Evolutionary conservation across 2,329 filamentous ascomycete species (phyloP).

Genomic region (Fonsecaea pedrosoi): DNA sequence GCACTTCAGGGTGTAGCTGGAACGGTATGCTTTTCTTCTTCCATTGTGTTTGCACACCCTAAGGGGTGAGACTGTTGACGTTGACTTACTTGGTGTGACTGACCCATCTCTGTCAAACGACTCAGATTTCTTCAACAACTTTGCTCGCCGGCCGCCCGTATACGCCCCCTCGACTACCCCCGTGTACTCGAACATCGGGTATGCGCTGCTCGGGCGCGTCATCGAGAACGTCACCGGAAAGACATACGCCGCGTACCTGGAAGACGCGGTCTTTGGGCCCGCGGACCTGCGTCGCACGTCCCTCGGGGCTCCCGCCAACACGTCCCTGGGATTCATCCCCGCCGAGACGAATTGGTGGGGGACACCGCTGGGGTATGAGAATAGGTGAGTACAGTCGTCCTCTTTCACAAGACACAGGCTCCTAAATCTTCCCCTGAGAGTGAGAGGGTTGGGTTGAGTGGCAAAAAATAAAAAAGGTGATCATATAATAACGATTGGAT

Average conservation of each 20-base stretch:
- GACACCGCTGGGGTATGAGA: slow-evolving; percentile 7
- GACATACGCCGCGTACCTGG: slow-evolving; percentile 49
- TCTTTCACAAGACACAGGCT: too few relatives aligned
- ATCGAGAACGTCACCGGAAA: slow-evolving; percentile 55
- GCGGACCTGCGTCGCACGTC: slow-evolving; percentile 1
- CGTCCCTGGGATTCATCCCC: slow-evolving; percentile 16
- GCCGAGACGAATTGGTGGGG: slow-evolving; percentile 16
- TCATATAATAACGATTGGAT: not conserved
- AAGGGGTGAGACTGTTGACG: too few relatives aligned
- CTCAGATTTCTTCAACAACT: slow-evolving; percentile 42
- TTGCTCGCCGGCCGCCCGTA: slow-evolving; percentile 46
- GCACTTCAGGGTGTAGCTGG: slow-evolving; percentile 8
- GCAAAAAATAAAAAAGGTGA: not conserved
- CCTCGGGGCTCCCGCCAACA: not conserved
- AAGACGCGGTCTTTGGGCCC: slow-evolving; percentile 47
- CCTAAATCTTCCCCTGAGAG: too few relatives aligned
- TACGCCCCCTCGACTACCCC: slow-evolving; percentile 54
- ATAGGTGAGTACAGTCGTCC: not conserved
- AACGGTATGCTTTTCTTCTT: not conserved
- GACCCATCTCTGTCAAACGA: not conserved
- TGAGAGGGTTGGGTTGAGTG: too few relatives aligned
- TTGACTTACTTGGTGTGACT: not conserved
- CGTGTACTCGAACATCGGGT: slow-evolving; percentile 59
- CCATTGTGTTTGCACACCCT: not conserved
- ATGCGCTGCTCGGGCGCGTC: slow-evolving; percentile 54